phyloP scores from a whole-genome alignment of 2,329 filamentous ascomycete species.

The Pochonia chlamydosporia region DNA sequence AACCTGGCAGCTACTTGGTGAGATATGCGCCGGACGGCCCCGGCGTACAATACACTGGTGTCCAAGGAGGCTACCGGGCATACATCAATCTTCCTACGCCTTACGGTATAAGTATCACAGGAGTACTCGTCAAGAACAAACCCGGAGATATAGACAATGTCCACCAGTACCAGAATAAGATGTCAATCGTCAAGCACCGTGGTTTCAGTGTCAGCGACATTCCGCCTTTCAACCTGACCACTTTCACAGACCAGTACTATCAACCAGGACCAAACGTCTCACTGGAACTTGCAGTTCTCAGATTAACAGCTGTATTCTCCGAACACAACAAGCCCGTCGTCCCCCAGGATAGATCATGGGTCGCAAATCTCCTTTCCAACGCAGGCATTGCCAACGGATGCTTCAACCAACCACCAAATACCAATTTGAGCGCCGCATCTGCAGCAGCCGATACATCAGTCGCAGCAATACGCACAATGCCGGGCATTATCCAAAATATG shows the following conservation, averaged over 20 bases:
- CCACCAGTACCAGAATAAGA: slow-evolving; percentile 1
- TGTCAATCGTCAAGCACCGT: neutral
- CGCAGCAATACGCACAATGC: neutral
- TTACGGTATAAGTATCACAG: slow-evolving; percentile 2
- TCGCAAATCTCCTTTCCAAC: slow-evolving; percentile 1
- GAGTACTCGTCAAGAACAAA: slow-evolving; percentile 2
- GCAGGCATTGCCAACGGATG: slow-evolving; percentile 6
- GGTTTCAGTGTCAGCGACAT: neutral
- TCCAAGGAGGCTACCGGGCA: neutral
- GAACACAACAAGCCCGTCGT: slow-evolving; percentile 5
- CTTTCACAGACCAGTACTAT: slow-evolving; percentile 5
- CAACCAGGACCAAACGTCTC: slow-evolving; percentile 2
- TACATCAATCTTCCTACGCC: slow-evolving; percentile 5
- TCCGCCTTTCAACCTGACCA: slow-evolving; percentile 3
- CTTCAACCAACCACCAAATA: slow-evolving; percentile 4
- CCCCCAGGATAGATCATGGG: slow-evolving; percentile 2
- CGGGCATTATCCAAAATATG: neutral
- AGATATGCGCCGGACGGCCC: slow-evolving; percentile 5
- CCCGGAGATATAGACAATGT: slow-evolving; percentile 2
- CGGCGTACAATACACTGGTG: slow-evolving; percentile 4
- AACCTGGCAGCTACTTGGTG: slow-evolving; percentile 6
- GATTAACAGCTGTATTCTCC: slow-evolving; percentile 6
- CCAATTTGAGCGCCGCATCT: slow-evolving; percentile 8
- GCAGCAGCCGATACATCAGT: slow-evolving; percentile 6
- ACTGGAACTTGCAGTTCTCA: slow-evolving; percentile 5